Conservation (phyloP, 1,284 basidiomycete species). For the Sporisorium reilianum region DNA sequence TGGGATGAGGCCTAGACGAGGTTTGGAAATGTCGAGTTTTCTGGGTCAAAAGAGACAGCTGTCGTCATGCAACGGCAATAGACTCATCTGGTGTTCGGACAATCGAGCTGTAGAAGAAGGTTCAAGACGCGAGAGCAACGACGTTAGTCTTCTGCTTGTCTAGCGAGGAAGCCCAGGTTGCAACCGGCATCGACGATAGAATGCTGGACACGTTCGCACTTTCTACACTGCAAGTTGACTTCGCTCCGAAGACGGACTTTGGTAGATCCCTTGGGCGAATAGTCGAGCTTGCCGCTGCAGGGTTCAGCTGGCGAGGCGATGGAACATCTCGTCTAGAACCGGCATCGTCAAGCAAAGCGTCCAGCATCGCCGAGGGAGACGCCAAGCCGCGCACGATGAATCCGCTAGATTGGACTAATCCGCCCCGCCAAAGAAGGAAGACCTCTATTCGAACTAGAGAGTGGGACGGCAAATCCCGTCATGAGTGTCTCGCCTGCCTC, state of each 20-base stretch:
- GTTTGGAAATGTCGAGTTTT: neutral
- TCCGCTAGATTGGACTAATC: neutral
- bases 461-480: too few relatives aligned
- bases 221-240: neutral
- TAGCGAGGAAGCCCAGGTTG: neutral
- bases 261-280: neutral
- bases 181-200: neutral
- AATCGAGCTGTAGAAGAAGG: neutral
- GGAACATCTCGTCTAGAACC: neutral
- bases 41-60: conserved; percentile 14
- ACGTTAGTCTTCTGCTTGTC: neutral
- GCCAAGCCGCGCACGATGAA: neutral
- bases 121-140: neutral
- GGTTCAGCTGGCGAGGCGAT: neutral
- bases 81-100: neutral
- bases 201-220: neutral
- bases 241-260: neutral
- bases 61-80: conserved; percentile 17
- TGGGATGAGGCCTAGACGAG: neutral
- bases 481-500: neutral
- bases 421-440: neutral
- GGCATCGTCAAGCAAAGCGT: neutral
- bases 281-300: neutral
- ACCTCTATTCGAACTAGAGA: too few relatives aligned
- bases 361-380: neutral